Conservation (phyloP, 2,329 filamentous ascomycete genomes). For the Talaromyces verruculosus region DNA sequence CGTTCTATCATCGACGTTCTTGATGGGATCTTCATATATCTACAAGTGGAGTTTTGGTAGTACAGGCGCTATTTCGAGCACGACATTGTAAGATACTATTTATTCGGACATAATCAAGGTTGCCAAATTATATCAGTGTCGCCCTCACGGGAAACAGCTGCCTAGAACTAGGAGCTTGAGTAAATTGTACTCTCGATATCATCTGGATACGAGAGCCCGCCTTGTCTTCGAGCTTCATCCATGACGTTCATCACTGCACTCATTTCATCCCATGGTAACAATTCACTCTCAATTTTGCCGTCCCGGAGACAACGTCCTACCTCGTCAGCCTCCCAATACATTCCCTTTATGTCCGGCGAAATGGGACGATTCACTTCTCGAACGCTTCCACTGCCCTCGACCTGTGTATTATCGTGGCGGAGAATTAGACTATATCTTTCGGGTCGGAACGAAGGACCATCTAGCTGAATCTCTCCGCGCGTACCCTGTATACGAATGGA, state of each 20-base stretch:
- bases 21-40: not conserved
- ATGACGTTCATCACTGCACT: constrained; percentile 79
- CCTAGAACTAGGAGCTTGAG: not conserved
- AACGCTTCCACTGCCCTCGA: constrained; percentile 38
- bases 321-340: constrained; percentile 88
- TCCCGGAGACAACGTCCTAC: constrained; percentile 72
- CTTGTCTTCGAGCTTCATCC: constrained; percentile 66
- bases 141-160: not conserved
- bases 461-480: constrained; percentile 78
- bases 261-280: constrained; percentile 73
- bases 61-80: not conserved
- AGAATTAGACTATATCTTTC: constrained; percentile 57
- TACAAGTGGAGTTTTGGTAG: not conserved
- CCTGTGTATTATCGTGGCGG: not conserved
- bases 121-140: not conserved
- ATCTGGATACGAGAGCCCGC: constrained; percentile 62
- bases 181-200: constrained; percentile 57
- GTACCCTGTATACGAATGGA: constrained; percentile 80
- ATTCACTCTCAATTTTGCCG: constrained; percentile 71
- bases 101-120: not conserved
- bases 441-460: constrained; percentile 69
- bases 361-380: constrained; percentile 41
- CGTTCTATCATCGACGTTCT: not conserved
- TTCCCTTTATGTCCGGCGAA: constrained; percentile 68
- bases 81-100: not conserved